Conservation (phyloP, 23 red algal genomes). For the Chondrus crispus region DNA sequence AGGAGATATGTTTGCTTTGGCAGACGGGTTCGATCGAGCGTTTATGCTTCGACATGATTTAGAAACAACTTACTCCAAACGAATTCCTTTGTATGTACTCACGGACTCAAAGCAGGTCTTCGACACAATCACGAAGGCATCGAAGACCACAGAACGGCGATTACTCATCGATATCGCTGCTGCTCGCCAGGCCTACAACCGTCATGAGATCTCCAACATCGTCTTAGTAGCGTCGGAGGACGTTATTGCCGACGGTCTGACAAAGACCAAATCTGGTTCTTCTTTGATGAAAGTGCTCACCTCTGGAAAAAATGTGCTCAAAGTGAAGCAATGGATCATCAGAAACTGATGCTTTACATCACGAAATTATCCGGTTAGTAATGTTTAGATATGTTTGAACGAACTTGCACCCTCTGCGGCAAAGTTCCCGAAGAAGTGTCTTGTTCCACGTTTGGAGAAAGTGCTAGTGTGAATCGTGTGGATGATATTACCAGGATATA, state of each 20-base stretch:
- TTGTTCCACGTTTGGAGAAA: no score
- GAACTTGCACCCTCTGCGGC: no score
- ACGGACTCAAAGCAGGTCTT: background rate
- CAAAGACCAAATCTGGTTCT: background rate
- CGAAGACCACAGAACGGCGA: background rate
- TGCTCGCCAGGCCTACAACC: background rate
- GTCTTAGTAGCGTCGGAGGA: background rate
- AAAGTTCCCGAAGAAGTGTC: no score
- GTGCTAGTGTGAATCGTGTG: no score
- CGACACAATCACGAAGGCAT: background rate
- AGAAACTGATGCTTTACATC: no score
- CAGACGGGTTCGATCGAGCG: background rate
- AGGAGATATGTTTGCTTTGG: background rate
- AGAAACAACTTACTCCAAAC: background rate
- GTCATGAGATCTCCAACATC: background rate
- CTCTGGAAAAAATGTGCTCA: background rate
- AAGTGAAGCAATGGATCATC: background rate
- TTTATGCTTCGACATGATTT: background rate
- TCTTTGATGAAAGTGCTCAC: background rate
- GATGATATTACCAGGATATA: no score
- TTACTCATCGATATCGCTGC: slow-evolving; percentile 1
- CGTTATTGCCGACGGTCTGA: background rate
- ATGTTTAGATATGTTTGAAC: no score
- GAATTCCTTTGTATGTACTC: background rate
- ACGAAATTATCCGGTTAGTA: no score